Evolutionary conservation across 2,329 filamentous ascomycete species (phyloP), one percentile per base, ranked within the genome.

Genomic region (Exserohilum turcica): DNA sequence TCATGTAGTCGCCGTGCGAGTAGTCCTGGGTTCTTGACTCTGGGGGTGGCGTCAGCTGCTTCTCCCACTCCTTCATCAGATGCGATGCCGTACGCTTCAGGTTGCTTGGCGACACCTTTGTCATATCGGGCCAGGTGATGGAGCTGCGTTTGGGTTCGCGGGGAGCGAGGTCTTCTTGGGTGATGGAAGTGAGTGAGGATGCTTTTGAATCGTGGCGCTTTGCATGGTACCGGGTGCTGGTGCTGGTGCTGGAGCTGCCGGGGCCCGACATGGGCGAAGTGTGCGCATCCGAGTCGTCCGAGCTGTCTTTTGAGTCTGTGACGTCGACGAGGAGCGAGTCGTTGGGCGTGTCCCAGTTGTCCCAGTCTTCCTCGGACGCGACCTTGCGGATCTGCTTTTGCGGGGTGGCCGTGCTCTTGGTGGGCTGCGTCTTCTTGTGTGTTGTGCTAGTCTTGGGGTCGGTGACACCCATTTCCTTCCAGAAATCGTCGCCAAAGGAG

Each of bases 21-120:
- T 72, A 70, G 48, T 59, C 67, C 6, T 64, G 46, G 21, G 64
- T 62, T 38, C 71, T 56, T 15, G 71, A 68, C 60, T 74, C 70
- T 2, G 72, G 66, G 6, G 72, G 68, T 6, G 85, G 80, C 2
- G 83, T 85, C 12, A 92, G 78, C 61, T 84, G 90, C 73, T 86
- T 90, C 77, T 97, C 93, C 90, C 91, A 96, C 70, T 96, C 92
- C 60, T 87, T 89, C 85, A 97, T 91, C 52, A 96, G 80, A 57
- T 88, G 89, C 31, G 87, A 89, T n/a, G 92, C 90, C 0, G 90
- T 93, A 32, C 86, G 84, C 71, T 91, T 90, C 63, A 97, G 78
- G 65, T 91, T 92, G 62, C 86, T 86, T 0, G 92, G 89, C 7
- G 85, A 84, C 36, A 92, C 77, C 59, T 87, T 86, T 69, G 86